Percentiles rank a stretch among this genome's conserved stretches.
phyloP scores from a whole-genome alignment of 306 rosid genomes.

The Cicer bijugum region DNA sequence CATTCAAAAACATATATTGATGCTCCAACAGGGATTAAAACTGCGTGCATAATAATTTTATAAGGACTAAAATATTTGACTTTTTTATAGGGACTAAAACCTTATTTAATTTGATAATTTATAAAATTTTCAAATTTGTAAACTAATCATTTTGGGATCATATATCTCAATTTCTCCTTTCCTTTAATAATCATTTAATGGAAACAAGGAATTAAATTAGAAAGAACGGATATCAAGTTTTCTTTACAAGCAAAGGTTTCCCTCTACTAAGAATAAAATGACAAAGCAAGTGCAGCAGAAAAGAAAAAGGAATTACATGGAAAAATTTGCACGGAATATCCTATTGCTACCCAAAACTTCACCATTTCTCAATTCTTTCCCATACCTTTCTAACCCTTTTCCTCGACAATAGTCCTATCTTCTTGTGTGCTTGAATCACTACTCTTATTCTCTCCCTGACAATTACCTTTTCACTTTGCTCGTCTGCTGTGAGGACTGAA shows the following conservation, averaged over 20 bases:
- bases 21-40: no score
- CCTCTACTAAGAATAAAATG: conserved; percentile 28
- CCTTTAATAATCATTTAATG: conserved; percentile 8
- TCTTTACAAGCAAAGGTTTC: conserved; percentile 14
- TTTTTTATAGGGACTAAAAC: no score
- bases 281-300: conserved; percentile 27
- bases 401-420: conserved; percentile 20
- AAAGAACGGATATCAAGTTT: conserved; percentile 15
- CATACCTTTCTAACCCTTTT: background rate
- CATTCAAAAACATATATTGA: no score
- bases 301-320: background rate
- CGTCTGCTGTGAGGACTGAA: background rate
- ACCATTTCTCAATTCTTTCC: conserved; percentile 25
- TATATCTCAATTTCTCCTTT: conserved; percentile 30
- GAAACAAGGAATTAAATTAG: conserved; percentile 24
- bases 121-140: conserved; percentile 33
- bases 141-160: conserved; percentile 22
- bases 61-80: no score
- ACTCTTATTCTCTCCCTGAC: conserved; percentile 3
- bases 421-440: background rate
- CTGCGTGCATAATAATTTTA: no score
- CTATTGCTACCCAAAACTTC: conserved; percentile 1
- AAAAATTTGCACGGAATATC: conserved; percentile 23
- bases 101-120: background rate
- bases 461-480: conserved; percentile 15